Base-by-base conservation (phyloP, 495 filamentous ascomycete genomes). In the Aspergillus homomorphus region DNA sequence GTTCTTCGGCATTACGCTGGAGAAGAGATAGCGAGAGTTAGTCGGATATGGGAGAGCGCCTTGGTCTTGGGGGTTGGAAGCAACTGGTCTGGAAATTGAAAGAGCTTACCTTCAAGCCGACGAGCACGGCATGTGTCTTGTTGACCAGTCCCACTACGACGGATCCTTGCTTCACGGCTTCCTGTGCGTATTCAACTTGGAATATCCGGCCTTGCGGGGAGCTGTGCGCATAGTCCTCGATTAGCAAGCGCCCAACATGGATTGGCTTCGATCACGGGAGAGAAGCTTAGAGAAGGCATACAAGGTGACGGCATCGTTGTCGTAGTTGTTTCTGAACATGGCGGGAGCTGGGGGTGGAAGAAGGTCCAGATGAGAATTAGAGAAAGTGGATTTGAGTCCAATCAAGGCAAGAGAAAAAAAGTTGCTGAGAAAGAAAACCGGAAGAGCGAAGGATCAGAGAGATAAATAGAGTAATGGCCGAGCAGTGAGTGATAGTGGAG, bases 321-420 rank as follows among this genome's bases (percentile, higher is more conserved):
- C 94, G 83, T 98, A 98, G 78, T 98, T 97, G 81, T 98, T 98
- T 77, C 94, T 85, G 81, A 98, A 98, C 94, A 98, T 98, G 59
- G 69, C 86, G 69, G 50, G 57, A 42, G 57, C 21, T 62, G 61
- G 51, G 49, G 54, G 15, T 14, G 16, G 23, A 33, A 44, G 24
- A 48, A 23, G 56, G 51, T 60, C 21, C 54, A 45, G 20, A 16
- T 43, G 16, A 30, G 10, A 14, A 42, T 45, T 28, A 10, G 44
- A 38, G 48, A 28, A 51, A 54, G 43, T 18, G 49, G 20, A 41
- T 52, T 22, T 48, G 55, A 50, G 59, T 14, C 45, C 19, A 38
- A 42, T 6, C 20, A 56, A 28, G 45, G 22, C 4, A 24, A 30
- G 48, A 16, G 23, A 3, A 15, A 12, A 6, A 26, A 21, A 41